phyloP scores from a whole-genome alignment of 163 green algal genomes.

The Prototheca stagnorum region DNA sequence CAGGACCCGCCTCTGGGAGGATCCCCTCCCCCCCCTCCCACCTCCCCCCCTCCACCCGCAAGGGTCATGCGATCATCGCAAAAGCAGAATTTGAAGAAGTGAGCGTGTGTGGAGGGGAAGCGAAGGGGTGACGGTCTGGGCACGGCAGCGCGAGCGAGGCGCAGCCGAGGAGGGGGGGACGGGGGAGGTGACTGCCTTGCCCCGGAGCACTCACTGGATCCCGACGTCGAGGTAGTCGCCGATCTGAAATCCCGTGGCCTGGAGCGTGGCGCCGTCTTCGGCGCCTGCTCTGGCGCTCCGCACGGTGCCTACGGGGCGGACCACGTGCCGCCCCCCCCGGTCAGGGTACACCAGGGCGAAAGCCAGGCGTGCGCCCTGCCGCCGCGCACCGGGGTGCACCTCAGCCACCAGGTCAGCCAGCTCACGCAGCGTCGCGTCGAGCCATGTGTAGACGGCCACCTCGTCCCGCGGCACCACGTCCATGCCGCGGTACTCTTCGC shows the following conservation, averaged over 20 bases:
- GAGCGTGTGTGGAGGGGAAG: too few species aligned
- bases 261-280: slow-evolving; percentile 60
- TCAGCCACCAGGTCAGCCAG: slow-evolving; percentile 40
- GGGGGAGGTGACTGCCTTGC: too few species aligned
- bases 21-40: too few species aligned
- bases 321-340: slow-evolving; percentile 48
- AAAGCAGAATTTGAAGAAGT: too few species aligned
- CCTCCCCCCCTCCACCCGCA: too few species aligned
- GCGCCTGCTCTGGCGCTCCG: slow-evolving; percentile 6
- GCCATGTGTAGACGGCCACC: slow-evolving; percentile 44
- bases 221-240: slow-evolving; percentile 33
- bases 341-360: slow-evolving; percentile 80
- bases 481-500: slow-evolving; percentile 17
- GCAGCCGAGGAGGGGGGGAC: too few species aligned
- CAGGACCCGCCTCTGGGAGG: too few species aligned
- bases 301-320: slow-evolving; percentile 43
- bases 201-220: too few species aligned
- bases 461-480: slow-evolving; percentile 15
- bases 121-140: too few species aligned
- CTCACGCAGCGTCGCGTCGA: slow-evolving; percentile 37
- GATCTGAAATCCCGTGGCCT: slow-evolving; percentile 56
- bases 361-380: slow-evolving; percentile 27
- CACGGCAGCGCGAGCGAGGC: too few species aligned
- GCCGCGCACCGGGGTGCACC: slow-evolving; percentile 24
- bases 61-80: too few species aligned